phyloP scores from a whole-genome alignment of 2,329 filamentous ascomycete genomes.

The Botrytis medusae region DNA sequence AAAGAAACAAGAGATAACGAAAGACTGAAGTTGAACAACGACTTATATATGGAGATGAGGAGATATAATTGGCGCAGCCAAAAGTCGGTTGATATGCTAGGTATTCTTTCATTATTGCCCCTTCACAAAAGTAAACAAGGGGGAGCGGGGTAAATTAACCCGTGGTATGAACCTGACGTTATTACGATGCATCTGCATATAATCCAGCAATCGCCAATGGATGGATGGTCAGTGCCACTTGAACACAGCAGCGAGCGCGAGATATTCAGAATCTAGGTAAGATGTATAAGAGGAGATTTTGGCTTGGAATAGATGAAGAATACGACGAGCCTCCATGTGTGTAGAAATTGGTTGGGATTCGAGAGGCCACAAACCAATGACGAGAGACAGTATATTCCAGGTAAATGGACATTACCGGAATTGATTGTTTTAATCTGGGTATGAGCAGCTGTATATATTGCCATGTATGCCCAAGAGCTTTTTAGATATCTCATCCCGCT shows the following conservation, averaged over 20 bases:
- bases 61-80: not conserved
- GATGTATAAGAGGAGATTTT: not conserved
- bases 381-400: not conserved
- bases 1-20: not conserved
- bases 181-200: not conserved
- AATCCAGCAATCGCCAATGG: not conserved
- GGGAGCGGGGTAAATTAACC: not conserved
- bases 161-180: not conserved
- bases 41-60: not conserved
- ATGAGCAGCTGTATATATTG: not conserved
- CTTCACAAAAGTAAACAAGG: not conserved
- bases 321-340: not conserved
- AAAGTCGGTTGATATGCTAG: not conserved
- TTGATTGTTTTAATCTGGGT: not conserved
- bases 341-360: not conserved
- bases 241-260: not conserved
- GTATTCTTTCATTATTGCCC: not conserved
- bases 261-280: not conserved
- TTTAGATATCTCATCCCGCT: not conserved
- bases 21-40: not conserved
- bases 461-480: not conserved
- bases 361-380: not conserved
- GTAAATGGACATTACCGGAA: not conserved
- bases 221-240: not conserved
- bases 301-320: not conserved